These are phyloP conservation scores for Fusarium zealandicum DNA, from an alignment of 2,329 filamentous ascomycete species.

Conservation along the genomic window DNA sequence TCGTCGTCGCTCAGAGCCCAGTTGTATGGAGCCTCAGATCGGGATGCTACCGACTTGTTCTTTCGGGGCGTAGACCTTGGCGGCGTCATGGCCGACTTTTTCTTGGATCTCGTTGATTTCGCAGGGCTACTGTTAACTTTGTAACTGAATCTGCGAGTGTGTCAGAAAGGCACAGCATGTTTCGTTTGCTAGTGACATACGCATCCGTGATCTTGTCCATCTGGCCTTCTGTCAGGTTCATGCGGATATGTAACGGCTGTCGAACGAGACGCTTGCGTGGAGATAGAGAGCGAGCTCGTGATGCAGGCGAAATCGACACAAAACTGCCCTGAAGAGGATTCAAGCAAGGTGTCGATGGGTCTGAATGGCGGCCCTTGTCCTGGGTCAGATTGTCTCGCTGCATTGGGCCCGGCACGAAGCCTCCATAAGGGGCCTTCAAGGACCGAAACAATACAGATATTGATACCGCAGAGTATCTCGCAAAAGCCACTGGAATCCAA, in stretches of 20 bases:
- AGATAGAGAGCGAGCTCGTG: conserved; percentile 47
- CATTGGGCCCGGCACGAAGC: conserved; percentile 26
- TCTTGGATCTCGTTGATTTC: conserved; percentile 27
- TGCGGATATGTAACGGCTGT: conserved; percentile 54
- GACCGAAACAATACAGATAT: neutral
- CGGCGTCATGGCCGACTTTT: conserved; percentile 24
- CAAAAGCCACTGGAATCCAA: neutral
- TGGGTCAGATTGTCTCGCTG: conserved; percentile 20
- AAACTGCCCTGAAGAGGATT: conserved; percentile 49
- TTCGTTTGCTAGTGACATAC: conserved; percentile 44
- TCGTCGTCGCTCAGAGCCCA: conserved; percentile 21
- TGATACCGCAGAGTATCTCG: neutral
- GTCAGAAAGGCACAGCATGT: conserved; percentile 13
- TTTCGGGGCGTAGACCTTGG: conserved; percentile 33
- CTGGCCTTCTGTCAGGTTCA: conserved; percentile 58
- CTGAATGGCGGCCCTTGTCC: conserved; percentile 34
- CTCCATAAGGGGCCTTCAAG: conserved; percentile 4
- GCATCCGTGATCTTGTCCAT: conserved; percentile 57
- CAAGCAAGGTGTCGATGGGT: conserved; percentile 35
- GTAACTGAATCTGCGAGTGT: conserved; percentile 43
- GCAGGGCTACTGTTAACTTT: conserved; percentile 42
- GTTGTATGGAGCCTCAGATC: conserved; percentile 3
- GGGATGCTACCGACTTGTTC: conserved; percentile 14
- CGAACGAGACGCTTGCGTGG: conserved; percentile 45
- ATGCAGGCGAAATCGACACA: conserved; percentile 44